These are phyloP conservation scores for Rhypophila decipiens DNA, from an alignment of 495 filamentous ascomycete species.

Conservation along the genomic window DNA sequence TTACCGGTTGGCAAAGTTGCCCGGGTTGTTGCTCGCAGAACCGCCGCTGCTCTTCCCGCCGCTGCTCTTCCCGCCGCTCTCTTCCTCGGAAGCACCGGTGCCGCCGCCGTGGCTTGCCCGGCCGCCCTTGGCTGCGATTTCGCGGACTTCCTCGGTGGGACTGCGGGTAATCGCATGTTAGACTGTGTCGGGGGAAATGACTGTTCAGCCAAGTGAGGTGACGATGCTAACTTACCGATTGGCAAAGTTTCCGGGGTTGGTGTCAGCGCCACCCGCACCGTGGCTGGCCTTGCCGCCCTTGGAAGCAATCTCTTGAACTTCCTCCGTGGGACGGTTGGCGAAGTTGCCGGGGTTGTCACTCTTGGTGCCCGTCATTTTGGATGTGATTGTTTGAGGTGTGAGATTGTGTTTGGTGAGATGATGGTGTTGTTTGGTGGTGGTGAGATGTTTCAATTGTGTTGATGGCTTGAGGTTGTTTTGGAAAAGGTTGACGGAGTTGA, in stretches of 20 bases:
- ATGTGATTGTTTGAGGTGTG: too few species aligned
- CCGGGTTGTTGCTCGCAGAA: constrained; percentile 43
- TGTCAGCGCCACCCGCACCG: constrained; percentile 6
- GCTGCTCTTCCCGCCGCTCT: background rate
- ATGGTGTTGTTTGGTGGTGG: too few species aligned
- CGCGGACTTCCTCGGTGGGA: constrained; percentile 49
- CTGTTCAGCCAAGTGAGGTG: background rate
- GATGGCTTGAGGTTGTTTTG: too few species aligned
- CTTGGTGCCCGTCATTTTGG: constrained; percentile 7
- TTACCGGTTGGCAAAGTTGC: constrained; percentile 57
- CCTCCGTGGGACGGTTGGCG: constrained; percentile 54
- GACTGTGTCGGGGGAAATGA: background rate
- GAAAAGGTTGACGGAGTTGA: too few species aligned
- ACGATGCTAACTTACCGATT: background rate
- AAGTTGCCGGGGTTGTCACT: constrained; percentile 59
- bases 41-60: background rate
- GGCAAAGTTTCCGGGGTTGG: constrained; percentile 5
- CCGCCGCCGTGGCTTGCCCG: constrained; percentile 38
- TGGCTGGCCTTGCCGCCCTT: constrained; percentile 45
- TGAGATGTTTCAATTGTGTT: too few species aligned
- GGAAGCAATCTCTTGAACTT: constrained; percentile 48
- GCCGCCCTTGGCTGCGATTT: constrained; percentile 47
- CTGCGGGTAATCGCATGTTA: constrained; percentile 1
- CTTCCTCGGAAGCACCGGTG: background rate
- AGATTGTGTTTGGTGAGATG: too few species aligned